Evolutionary conservation across 2,329 filamentous ascomycete species (phyloP).

Genomic region (Fusarium equiseti): DNA sequence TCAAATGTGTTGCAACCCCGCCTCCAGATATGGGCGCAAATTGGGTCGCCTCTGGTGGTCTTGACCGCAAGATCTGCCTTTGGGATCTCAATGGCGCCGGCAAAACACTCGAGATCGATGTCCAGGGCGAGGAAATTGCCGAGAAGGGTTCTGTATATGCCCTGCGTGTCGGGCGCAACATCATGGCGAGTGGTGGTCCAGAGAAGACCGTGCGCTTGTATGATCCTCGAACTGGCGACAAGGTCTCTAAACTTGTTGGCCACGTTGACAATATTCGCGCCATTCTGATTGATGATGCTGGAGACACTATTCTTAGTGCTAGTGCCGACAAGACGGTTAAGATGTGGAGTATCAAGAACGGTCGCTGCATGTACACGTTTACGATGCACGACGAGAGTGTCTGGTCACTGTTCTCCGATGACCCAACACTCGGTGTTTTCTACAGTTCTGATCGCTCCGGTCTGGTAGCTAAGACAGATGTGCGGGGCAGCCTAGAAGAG

Average conservation of each 20-base stretch:
- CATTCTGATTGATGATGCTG: slow-evolving; percentile 88
- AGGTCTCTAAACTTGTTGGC: slow-evolving; percentile 95
- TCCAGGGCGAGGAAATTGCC: slow-evolving; percentile 81
- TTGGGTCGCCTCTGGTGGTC: slow-evolving; percentile 94
- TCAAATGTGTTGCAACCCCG: slow-evolving; percentile 91
- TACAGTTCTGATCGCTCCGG: slow-evolving; percentile 96
- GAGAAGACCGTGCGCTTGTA: slow-evolving; percentile 94
- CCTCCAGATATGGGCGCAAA: slow-evolving; percentile 68
- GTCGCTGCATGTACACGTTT: slow-evolving; percentile 96
- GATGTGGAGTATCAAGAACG: slow-evolving; percentile 95
- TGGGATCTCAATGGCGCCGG: slow-evolving; percentile 94
- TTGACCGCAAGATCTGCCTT: slow-evolving; percentile 90
- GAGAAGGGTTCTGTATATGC: slow-evolving; percentile 98
- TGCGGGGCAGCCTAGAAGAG: slow-evolving; percentile 73
- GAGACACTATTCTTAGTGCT: slow-evolving; percentile 91
- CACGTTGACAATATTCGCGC: slow-evolving; percentile 95
- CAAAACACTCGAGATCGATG: slow-evolving; percentile 87
- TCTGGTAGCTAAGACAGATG: slow-evolving; percentile 95
- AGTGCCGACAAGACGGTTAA: slow-evolving; percentile 98
- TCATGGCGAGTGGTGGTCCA: slow-evolving; percentile 92
- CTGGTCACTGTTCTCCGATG: slow-evolving; percentile 92
- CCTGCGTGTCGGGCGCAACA: slow-evolving; percentile 80
- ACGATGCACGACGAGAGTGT: slow-evolving; percentile 99
- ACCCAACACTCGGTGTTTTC: slow-evolving; percentile 87
- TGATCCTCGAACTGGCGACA: slow-evolving; percentile 89